Conservation (phyloP, 768 basidiomycete genomes). For the Holtermannia corniformis region DNA sequence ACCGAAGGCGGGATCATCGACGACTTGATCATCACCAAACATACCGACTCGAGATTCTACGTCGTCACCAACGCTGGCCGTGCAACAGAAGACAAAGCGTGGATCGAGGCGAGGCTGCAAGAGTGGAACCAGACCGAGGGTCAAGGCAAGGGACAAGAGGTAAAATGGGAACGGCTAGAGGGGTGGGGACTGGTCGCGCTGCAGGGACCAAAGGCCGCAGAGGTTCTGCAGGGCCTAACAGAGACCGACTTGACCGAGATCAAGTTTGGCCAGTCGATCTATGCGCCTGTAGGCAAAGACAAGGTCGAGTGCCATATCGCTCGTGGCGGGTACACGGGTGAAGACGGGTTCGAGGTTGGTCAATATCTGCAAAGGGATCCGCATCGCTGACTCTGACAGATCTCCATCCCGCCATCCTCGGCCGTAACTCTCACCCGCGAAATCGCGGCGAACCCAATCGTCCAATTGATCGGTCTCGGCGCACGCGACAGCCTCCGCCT, state of each 20-base stretch:
- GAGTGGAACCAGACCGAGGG: conserved; percentile 65
- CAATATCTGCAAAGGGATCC: not conserved
- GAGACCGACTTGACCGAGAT: conserved; percentile 59
- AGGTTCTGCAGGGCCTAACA: conserved; percentile 63
- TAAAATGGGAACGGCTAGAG: conserved; percentile 71
- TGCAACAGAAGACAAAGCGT: conserved; percentile 66
- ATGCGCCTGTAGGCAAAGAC: conserved; percentile 55
- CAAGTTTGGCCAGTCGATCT: conserved; percentile 77
- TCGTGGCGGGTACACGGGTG: conserved; percentile 93
- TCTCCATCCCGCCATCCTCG: conserved; percentile 73
- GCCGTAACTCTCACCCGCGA: conserved; percentile 60
- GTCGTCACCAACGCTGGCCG: conserved; percentile 94
- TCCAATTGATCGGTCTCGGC: conserved; percentile 80
- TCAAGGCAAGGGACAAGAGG: conserved; percentile 47
- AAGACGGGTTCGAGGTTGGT: conserved; percentile 90
- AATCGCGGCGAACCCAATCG: conserved; percentile 54
- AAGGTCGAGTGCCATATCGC: conserved; percentile 76
- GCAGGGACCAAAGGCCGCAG: conserved; percentile 79
- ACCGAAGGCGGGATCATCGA: conserved; percentile 89
- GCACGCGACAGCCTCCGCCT: conserved; percentile 88
- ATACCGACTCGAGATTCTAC: conserved; percentile 66
- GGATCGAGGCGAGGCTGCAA: conserved; percentile 58
- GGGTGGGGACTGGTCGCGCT: conserved; percentile 81
- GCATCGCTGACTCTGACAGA: conserved; percentile 42
- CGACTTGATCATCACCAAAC: conserved; percentile 70